Base-by-base conservation (phyloP, 2,329 filamentous ascomycete genomes). In the Epichloe glyceriae region DNA sequence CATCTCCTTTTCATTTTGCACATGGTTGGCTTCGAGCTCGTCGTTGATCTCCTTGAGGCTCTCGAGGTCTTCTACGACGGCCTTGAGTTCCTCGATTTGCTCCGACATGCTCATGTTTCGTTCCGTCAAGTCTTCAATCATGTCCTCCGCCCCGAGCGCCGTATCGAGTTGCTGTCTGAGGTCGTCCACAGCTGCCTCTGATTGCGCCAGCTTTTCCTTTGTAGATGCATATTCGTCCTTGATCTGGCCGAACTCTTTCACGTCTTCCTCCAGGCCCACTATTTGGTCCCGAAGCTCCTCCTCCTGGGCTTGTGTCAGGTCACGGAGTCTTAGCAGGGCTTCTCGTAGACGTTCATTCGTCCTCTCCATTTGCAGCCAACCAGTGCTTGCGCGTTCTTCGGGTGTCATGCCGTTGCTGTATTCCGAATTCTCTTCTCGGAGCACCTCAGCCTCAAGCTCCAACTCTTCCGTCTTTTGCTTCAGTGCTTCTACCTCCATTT, bases 1-100 rank as follows among this genome's bases (percentile, higher is more conserved):
- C 67, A 98, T 79, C 63, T 97, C 90, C 65, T 91, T 95, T 64
- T 95, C 88, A 37, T 89, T 87, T 62, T 96, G 89, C 4, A 93
- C 80, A 62, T 96, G 90, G 62, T 95, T 95, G 59, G 88, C 79
- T 64, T 96, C 90, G 3, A 98, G 80, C 67, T 98, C 93, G 61
- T 97, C 90, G 59, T 88, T 94, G 58, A 97, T 82, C 63, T 98
- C 91, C 63, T 89, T 90, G 49, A 97, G 71, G 53, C 80, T 88
- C 65, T 96, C 88, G 11, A 97, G 76, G 56, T 97, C 91, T 55
- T 90, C 85, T 54, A 97, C 85, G 7, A 85, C 82, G 17, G 81
- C 81, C 60, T 85, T 85, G 48, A 96, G 77, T 62, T 95, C 85
- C 54, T 88, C 85, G 42, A 96, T 82, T 62, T 88, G 80, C 64